These are phyloP conservation scores for Aspergillus japonicus DNA, from an alignment of 2,329 filamentous ascomycete genomes.

Conservation along the genomic window DNA sequence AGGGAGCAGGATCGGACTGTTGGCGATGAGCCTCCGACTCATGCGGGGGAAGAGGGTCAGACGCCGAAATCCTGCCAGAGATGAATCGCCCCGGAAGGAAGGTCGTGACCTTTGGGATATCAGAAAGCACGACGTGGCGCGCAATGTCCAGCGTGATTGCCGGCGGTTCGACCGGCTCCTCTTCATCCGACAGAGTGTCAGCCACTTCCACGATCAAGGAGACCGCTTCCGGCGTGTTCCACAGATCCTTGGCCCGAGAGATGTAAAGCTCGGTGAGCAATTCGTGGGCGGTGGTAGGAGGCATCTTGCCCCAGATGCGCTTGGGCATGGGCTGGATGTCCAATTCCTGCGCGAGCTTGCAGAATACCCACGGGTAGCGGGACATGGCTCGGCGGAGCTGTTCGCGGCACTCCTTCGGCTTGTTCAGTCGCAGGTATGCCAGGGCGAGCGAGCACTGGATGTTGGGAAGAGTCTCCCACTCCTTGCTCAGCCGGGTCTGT, in stretches of 20 bases:
- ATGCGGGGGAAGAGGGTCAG: conserved; percentile 76
- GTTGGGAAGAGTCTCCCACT: conserved; percentile 62
- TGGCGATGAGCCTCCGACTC: conserved; percentile 42
- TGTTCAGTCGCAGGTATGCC: conserved; percentile 70
- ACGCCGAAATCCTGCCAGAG: conserved; percentile 66
- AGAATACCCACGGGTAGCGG: conserved; percentile 80
- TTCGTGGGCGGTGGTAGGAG: conserved; percentile 63
- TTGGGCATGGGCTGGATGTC: conserved; percentile 73
- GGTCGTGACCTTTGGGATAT: conserved; percentile 68
- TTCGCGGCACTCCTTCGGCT: conserved; percentile 63
- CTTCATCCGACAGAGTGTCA: conserved; percentile 49
- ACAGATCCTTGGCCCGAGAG: conserved; percentile 73
- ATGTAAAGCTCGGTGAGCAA: conserved; percentile 76
- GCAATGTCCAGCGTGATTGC: conserved; percentile 60
- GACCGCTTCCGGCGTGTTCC: conserved; percentile 74
- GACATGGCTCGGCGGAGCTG: conserved; percentile 68
- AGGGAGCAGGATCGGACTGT: conserved; percentile 35
- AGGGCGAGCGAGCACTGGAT: conserved; percentile 74
- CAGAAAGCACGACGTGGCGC: conserved; percentile 75
- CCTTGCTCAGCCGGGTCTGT: conserved; percentile 49
- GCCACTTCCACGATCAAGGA: conserved; percentile 69
- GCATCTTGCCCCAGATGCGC: conserved; percentile 76
- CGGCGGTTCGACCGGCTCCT: conserved; percentile 45
- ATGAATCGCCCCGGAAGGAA: conserved; percentile 67
- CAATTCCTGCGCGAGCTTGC: conserved; percentile 74